A percentile compares a stretch with the other conserved stretches of the same genome.
These are phyloP conservation scores for Sequoiadendron giganteum DNA, from an alignment of 75 land plant species.

Conservation along the genomic window DNA sequence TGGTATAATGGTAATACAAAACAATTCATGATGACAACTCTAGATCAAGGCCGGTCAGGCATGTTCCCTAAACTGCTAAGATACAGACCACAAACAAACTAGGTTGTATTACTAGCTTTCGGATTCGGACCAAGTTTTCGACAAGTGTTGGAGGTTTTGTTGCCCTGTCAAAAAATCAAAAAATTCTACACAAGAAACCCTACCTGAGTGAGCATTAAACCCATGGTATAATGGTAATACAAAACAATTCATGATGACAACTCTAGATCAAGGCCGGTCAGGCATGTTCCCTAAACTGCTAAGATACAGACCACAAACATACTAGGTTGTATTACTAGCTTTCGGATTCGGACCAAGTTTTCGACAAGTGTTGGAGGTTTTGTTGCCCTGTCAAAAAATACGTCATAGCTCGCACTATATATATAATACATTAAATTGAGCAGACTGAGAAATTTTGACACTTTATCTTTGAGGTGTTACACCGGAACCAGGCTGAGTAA, in stretches of 20 bases:
- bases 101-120: background rate
- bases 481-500: too few relatives aligned
- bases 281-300: background rate
- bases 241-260: background rate
- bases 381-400: too few relatives aligned
- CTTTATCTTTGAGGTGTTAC: too few relatives aligned
- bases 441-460: too few relatives aligned
- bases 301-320: background rate
- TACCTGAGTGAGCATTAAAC: too few relatives aligned
- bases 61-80: background rate
- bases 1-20: background rate
- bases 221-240: background rate
- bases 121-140: background rate
- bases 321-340: background rate
- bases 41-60: background rate
- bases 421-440: too few relatives aligned
- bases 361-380: too few relatives aligned
- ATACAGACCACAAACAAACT: background rate
- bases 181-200: too few relatives aligned
- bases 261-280: background rate
- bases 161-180: too few relatives aligned
- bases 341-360: background rate
- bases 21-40: background rate
- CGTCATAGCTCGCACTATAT: too few relatives aligned
- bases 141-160: too few relatives aligned